A percentile compares a stretch with the other conserved stretches of the same genome.
phyloP scores from a whole-genome alignment of 352 stramenopile genomes.

The Globisporangium recalcitrans region DNA sequence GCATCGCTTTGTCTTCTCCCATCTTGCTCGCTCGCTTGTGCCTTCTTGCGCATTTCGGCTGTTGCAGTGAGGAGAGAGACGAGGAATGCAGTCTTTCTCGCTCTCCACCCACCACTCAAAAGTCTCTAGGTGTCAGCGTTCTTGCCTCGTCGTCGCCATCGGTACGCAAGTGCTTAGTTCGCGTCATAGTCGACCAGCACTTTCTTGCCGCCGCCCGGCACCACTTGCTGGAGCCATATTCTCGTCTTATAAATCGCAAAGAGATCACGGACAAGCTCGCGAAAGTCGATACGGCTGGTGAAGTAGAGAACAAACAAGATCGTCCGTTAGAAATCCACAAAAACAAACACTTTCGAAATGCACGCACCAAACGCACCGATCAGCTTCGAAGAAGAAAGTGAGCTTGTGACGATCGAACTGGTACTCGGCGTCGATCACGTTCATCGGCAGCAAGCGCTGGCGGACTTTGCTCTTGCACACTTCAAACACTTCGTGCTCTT shows the following conservation, averaged over 20 bases:
- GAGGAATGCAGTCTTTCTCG: background rate
- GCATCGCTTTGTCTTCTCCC: background rate
- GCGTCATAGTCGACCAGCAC: constrained; percentile 45
- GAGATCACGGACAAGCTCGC: constrained; percentile 95
- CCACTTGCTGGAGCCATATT: constrained; percentile 97
- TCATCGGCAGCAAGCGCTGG: constrained; percentile 93
- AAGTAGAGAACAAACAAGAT: background rate
- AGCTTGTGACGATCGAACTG: constrained; percentile 98
- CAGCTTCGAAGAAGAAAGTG: constrained; percentile 98
- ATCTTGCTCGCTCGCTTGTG: background rate
- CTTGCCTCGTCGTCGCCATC: constrained; percentile 9
- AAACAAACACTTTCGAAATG: background rate
- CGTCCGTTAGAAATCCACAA: background rate
- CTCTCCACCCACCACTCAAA: background rate
- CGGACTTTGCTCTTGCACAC: constrained; percentile 95
- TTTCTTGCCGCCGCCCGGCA: constrained; percentile 71
- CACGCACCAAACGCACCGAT: constrained; percentile 55
- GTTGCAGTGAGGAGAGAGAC: background rate
- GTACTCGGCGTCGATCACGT: constrained; percentile 97
- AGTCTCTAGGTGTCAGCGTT: background rate
- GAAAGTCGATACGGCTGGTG: constrained; percentile 93
- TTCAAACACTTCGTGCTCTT: constrained; percentile 95
- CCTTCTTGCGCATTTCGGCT: background rate
- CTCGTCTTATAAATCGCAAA: constrained; percentile 99
- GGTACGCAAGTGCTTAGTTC: constrained; percentile 29